Evolutionary conservation across 2,329 filamentous ascomycete species (phyloP), one percentile per base, ranked within the genome.

Genomic region (Bipolaris zeicola): DNA sequence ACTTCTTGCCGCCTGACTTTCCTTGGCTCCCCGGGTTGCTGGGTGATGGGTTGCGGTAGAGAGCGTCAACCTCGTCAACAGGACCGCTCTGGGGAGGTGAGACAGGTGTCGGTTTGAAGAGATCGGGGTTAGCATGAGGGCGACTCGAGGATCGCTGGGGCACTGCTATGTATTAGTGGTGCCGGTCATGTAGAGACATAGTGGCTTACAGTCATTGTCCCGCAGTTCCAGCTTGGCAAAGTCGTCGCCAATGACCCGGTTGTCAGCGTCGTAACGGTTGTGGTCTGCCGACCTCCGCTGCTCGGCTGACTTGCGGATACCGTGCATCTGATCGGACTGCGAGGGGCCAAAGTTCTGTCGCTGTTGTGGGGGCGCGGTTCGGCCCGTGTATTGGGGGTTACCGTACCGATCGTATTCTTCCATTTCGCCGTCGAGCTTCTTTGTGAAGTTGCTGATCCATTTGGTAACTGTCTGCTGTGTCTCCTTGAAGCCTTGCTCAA

Each of bases 261-360:
- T 95, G 73, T 99, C 95, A 26, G 93, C 92, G 75, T 99, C 95
- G 72, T 99, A 99, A 55, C 92, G 88, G 66, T 93, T 89, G 61
- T 93, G 92, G 74, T 98, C 94, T 38, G 89, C 89, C 73, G 93
- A 96, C 67, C 90, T 85, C 66, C 80, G 73, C 72, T 73, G 65
- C 75, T 80, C 66, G 18, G 76, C 74, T 5, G 73, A 72, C 57
- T 70, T 76, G 59, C 73, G 76, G 41, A 77, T 73, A 37, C 76
- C 76, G 49, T 77, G 69, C 14, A 77, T 60, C 55, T 79, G 76
- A 14, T 77, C 72, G 18, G 73, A 75, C 58, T 77, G 73, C 26
- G 72, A 75, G 0, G 76, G 69, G 20, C 76, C 75, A 50, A 67
- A 77, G 60, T 77, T 72, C 49, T 76, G 74, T 34, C 73, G 70